Evolutionary conservation across 345 rosid species (phyloP), one percentile per base, ranked within the genome.

Genomic region (Aurinia saxatilis): DNA sequence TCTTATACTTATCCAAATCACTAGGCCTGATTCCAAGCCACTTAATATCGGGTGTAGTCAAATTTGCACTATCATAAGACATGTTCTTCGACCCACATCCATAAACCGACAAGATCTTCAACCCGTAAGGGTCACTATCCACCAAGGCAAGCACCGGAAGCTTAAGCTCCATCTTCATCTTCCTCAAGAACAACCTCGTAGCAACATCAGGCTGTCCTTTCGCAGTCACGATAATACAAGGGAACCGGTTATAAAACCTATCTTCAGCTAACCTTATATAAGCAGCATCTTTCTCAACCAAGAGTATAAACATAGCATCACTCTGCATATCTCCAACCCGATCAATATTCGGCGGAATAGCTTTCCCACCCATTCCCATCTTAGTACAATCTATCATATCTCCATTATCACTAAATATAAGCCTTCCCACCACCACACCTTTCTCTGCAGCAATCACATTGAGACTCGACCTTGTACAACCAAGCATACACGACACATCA

Each of bases 331-430:
- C 96, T 4, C 97, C 99, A 7, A 93, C 99, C 30, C 99, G 61
- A 16, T 93, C 97, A 0, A 93, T 93, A 45, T 93, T 93, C 0
- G 97, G 99, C 1, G 99, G 99, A 11, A 93, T 93, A 0, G 97
- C 99, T 74, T 93, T 93, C 50, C 97, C 97, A n/a, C 95, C 99
- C 87, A 93, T 90, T 8, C 99, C 95, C 99, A 90, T 90, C 66
- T 90, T 90, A 1, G 99, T 93, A 61, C 97, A 90, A 54, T 93
- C 99, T 45, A 93, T 93, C 96, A 93, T 84, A 44, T 93, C 97
- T 5, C 97, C 99, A 14, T 93, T 90, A 66, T 93, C 99, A n/a
- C 96, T 87, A 60, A 93, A 93, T 19, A 85, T 82, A 8, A 93
- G 77, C 50, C 99, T 81, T 30, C 99, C 99, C 7, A 90, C 99